Conservation (phyloP, 495 filamentous ascomycete genomes). For the Aspergillus homomorphus region DNA sequence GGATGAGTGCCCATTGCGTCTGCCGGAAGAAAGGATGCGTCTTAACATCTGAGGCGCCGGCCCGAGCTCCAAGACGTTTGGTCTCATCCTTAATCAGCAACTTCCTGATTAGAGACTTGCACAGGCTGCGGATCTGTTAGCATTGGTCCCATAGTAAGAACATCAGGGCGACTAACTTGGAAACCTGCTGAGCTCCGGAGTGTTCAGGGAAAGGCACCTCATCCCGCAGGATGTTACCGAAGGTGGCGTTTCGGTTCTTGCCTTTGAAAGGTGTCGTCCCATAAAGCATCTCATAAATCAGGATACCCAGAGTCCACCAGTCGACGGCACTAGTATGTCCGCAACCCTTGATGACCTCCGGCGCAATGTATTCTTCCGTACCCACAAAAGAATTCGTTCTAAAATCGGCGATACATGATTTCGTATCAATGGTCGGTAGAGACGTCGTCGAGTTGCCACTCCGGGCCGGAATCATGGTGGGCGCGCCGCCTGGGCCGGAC, state of each 20-base stretch:
- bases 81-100: slow-evolving; percentile 97
- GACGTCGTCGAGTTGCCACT: slow-evolving; percentile 76
- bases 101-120: slow-evolving; percentile 96
- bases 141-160: slow-evolving; percentile 5
- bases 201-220: slow-evolving; percentile 94
- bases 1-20: slow-evolving; percentile 94
- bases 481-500: slow-evolving; percentile 91
- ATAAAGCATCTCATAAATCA: slow-evolving; percentile 99
- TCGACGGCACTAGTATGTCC: slow-evolving; percentile 97
- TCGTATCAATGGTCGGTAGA: slow-evolving; percentile 93
- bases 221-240: slow-evolving; percentile 94
- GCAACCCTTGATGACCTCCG: slow-evolving; percentile 97
- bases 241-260: slow-evolving; percentile 96
- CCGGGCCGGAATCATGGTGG: slow-evolving; percentile 92
- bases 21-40: slow-evolving; percentile 92
- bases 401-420: slow-evolving; percentile 97
- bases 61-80: slow-evolving; percentile 87
- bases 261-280: slow-evolving; percentile 99
- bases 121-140: slow-evolving; percentile 56
- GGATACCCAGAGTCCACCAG: slow-evolving; percentile 97
- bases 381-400: slow-evolving; percentile 97
- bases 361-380: slow-evolving; percentile 97
- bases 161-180: slow-evolving; percentile 63
- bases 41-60: slow-evolving; percentile 96
- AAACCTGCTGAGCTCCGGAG: slow-evolving; percentile 76